phyloP scores from a whole-genome alignment of 2,329 filamentous ascomycete species.

The Karstenula rhodostoma region DNA sequence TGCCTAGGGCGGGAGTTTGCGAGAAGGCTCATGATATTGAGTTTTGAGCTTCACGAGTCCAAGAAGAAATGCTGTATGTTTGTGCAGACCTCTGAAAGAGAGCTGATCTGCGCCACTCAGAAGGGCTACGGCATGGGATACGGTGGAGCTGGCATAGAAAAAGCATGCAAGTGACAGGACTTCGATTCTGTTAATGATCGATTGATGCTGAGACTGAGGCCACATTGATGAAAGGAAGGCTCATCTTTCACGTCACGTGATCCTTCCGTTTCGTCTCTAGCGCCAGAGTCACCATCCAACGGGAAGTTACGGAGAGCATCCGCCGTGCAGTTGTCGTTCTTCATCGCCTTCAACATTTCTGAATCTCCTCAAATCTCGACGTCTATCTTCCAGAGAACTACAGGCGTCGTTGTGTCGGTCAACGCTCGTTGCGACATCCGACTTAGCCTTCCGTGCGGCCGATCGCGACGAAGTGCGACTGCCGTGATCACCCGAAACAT shows the following conservation, averaged over 20 bases:
- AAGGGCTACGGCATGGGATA: no score
- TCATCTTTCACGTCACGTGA: background rate
- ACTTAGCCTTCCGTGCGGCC: conserved; percentile 20
- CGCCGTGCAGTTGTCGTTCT: background rate
- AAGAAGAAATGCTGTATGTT: no score
- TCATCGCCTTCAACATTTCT: background rate
- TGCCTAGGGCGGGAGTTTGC: background rate
- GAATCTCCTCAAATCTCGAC: background rate
- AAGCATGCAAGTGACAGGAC: no score
- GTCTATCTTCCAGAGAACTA: background rate
- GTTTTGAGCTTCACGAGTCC: no score
- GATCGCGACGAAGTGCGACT: conserved; percentile 13
- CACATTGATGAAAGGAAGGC: no score
- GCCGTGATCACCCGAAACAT: conserved; percentile 27
- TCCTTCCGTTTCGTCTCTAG: background rate
- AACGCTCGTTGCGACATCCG: conserved; percentile 5
- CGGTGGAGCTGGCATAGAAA: no score
- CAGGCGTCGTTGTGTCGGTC: background rate
- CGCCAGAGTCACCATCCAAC: background rate
- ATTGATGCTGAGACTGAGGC: no score
- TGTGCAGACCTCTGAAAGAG: no score
- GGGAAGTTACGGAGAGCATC: conserved; percentile 2
- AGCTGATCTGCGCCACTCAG: no score
- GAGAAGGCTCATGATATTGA: no score
- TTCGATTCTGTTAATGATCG: no score